Base-by-base conservation (phyloP, 768 basidiomycete species). In the Exsudoporus frostii region DNA sequence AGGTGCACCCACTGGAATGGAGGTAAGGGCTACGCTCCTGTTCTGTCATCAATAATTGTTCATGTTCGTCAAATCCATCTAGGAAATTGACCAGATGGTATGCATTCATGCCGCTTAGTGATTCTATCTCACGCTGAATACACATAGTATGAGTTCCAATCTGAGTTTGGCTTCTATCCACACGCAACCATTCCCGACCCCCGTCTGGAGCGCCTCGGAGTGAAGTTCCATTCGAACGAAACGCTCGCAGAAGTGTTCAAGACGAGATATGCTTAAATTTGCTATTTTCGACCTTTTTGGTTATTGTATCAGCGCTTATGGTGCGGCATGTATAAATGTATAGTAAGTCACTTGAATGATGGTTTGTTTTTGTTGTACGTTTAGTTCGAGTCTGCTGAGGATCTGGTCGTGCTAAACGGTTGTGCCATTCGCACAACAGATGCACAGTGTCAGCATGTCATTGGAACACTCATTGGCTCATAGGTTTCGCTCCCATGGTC, bases 21-120 rank as follows among this genome's bases (percentile, higher is more conserved):
- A 65, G 61, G 64, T 58, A 24, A 50, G 58, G 20, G 32, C 1
- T n/a, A 20, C 11, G 1, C 10, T 27, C 13, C 4, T 30, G 30
- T 19, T 32, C 3, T 30, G 9, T 37, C 13, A 14, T 41, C 15
- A 8, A 41, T 15, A 10, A 29, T 15, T 5, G 29, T 37, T 56
- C 3, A 48, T 19, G 3, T 9, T 42, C 5, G 19, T 25, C 7
- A 30, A 45, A 47, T 34, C 3, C 13, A 19, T 42, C 3, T 27
- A 55, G 49, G 63, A 69, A 47, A 5, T 66, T 10, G 69, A 68
- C 15, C 39, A 63, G 4, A 68, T 63, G 66, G 66, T 68, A 41
- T 6, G 59, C 51, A 34, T 51, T 34, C 13, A n/a, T 3, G 8
- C 14, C 10, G 19, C 37, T 10, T 2, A n/a, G 19, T 13, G 15